Conservation (phyloP, 192 early-diverging fungal genomes). For the Podila epigama region DNA sequence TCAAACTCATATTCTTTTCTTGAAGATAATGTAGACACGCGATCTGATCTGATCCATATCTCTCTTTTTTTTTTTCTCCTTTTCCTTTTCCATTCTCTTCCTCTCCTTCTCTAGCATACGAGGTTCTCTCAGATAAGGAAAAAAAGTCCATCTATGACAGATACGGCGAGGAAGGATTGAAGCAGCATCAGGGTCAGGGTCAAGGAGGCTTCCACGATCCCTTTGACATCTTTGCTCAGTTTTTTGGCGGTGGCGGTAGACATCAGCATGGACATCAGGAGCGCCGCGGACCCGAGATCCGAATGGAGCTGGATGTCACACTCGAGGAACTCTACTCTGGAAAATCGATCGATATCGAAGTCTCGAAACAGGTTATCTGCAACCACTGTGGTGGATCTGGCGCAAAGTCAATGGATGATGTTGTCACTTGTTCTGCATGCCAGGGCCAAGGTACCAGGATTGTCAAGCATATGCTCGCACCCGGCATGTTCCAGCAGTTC, state of each 20-base stretch:
- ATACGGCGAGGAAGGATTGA: slow-evolving; percentile 97
- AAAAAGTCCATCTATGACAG: slow-evolving; percentile 90
- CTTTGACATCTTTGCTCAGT: slow-evolving; percentile 98
- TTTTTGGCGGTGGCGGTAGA: slow-evolving; percentile 68
- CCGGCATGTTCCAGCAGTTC: slow-evolving; percentile 95
- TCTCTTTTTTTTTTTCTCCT: background rate
- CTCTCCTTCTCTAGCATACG: slow-evolving; percentile 75
- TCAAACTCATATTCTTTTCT: background rate
- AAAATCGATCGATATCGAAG: slow-evolving; percentile 83
- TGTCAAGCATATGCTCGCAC: slow-evolving; percentile 86
- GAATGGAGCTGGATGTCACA: slow-evolving; percentile 82
- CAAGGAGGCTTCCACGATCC: slow-evolving; percentile 88
- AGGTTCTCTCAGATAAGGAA: slow-evolving; percentile 91
- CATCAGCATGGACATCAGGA: slow-evolving; percentile 62
- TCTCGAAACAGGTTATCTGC: slow-evolving; percentile 95
- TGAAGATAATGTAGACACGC: background rate
- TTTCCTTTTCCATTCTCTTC: background rate
- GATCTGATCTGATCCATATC: background rate
- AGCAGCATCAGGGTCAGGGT: slow-evolving; percentile 64
- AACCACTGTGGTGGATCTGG: slow-evolving; percentile 92
- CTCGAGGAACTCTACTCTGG: slow-evolving; percentile 93
- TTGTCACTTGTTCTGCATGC: slow-evolving; percentile 83
- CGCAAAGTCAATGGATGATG: slow-evolving; percentile 83
- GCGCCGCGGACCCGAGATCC: slow-evolving; percentile 82
- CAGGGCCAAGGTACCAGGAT: slow-evolving; percentile 82